A percentile compares a stretch with the other conserved stretches of the same genome.
These are phyloP conservation scores for Scutellaria barbata DNA, from an alignment of 257 asterid genomes.

Conservation along the genomic window DNA sequence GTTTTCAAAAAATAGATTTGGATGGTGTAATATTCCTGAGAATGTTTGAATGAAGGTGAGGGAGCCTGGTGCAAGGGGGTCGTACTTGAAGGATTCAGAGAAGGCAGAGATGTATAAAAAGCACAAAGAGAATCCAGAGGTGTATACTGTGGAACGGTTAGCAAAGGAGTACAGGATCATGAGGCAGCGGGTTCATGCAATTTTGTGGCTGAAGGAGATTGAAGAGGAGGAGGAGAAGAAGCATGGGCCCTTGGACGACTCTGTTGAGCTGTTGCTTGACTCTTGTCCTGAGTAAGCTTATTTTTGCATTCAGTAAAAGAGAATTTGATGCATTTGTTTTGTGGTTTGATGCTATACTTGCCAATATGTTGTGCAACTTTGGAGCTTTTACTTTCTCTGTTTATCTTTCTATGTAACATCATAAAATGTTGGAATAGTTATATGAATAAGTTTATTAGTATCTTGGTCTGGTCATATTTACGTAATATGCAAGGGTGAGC, in stretches of 20 bases:
- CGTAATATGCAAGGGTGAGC: slow-evolving; percentile 24
- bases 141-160: slow-evolving; percentile 78
- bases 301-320: slow-evolving; percentile 43
- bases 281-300: slow-evolving; percentile 86
- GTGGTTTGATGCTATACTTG: slow-evolving; percentile 24
- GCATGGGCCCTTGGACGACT: slow-evolving; percentile 79
- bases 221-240: slow-evolving; percentile 91
- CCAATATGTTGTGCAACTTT: not conserved
- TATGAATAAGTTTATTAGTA: not conserved
- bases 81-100: slow-evolving; percentile 81
- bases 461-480: slow-evolving; percentile 14
- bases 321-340: slow-evolving; percentile 26
- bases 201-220: slow-evolving; percentile 76
- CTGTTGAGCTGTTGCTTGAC: slow-evolving; percentile 74
- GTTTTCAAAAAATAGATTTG: not conserved
- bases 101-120: slow-evolving; percentile 86
- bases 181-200: slow-evolving; percentile 98
- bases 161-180: slow-evolving; percentile 92
- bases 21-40: not conserved
- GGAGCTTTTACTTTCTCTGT: not conserved
- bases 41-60: slow-evolving; percentile 58
- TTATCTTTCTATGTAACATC: not conserved
- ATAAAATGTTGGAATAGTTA: not conserved
- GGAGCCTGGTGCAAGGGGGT: slow-evolving; percentile 94
- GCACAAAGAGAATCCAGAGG: slow-evolving; percentile 89